Conservation (phyloP, 768 basidiomycete species). For the Suillus subaureus region DNA sequence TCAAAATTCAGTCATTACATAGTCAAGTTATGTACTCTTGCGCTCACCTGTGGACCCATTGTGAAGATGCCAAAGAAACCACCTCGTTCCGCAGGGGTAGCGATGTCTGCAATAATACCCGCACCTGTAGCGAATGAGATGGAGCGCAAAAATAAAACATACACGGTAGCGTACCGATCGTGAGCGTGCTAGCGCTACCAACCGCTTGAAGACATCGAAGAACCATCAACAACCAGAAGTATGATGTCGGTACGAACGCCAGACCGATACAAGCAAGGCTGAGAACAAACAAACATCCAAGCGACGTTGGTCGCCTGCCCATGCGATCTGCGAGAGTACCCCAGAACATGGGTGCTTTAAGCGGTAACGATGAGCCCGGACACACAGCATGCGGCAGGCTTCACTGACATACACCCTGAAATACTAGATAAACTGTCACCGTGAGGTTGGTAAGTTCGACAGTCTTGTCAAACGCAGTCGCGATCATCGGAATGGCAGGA, state of each 20-base stretch:
- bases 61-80: constrained; percentile 67
- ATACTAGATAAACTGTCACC: constrained; percentile 57
- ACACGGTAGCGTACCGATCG: constrained; percentile 48
- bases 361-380: not conserved
- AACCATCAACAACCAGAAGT: constrained; percentile 74
- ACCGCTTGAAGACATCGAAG: constrained; percentile 76
- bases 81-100: constrained; percentile 67
- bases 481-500: constrained; percentile 71
- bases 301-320: constrained; percentile 61
- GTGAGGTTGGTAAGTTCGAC: constrained; percentile 75
- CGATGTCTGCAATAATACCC: constrained; percentile 76
- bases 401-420: constrained; percentile 35
- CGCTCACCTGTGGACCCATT: constrained; percentile 58
- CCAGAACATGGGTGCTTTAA: constrained; percentile 55
- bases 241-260: constrained; percentile 49
- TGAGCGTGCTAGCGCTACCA: constrained; percentile 73
- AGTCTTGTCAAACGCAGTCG: constrained; percentile 55
- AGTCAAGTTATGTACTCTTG: not conserved
- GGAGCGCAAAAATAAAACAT: not conserved
- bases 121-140: constrained; percentile 43
- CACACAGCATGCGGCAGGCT: not conserved
- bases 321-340: constrained; percentile 61
- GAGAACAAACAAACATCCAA: constrained; percentile 60
- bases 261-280: constrained; percentile 62
- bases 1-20: not conserved